A percentile compares a stretch with the other conserved stretches of the same genome.
Conservation (phyloP, 805 yeast genomes). For the Metschnikowia peoriensis region DNA sequence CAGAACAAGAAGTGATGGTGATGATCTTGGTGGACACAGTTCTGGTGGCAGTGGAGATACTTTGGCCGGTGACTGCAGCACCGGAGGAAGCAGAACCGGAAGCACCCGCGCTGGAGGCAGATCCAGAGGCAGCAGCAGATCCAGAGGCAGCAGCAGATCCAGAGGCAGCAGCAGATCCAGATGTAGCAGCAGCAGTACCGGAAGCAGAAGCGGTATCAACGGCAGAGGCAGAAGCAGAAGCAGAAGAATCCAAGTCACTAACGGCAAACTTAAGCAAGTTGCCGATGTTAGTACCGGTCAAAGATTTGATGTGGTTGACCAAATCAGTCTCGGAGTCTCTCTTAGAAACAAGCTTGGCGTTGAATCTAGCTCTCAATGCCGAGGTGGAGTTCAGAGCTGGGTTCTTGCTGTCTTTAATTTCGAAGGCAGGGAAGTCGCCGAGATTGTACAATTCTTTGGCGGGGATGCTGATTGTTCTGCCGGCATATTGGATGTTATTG, state of each 20-base stretch:
- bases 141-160: not conserved
- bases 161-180: not conserved
- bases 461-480: constrained; percentile 32
- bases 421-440: constrained; percentile 25
- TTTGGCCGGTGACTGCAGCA: not conserved
- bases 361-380: constrained; percentile 38
- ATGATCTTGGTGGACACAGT: constrained; percentile 22
- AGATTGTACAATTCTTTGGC: constrained; percentile 28
- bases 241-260: constrained; percentile 9
- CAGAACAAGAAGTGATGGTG: constrained; percentile 25
- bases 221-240: not conserved
- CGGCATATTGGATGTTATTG: constrained; percentile 32
- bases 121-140: not conserved
- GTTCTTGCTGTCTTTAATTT: constrained; percentile 25
- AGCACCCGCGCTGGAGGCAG: not conserved
- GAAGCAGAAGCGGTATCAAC: not conserved
- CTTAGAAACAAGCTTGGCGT: constrained; percentile 25
- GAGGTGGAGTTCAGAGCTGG: constrained; percentile 40
- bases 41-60: not conserved
- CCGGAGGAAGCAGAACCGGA: not conserved
- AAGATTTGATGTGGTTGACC: constrained; percentile 21
- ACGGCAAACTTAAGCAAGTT: constrained; percentile 15
- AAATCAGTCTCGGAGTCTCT: constrained; percentile 31
- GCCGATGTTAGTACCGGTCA: constrained; percentile 25
- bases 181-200: not conserved